These are phyloP conservation scores for Pseudocercospora cruenta DNA, from an alignment of 2,329 filamentous ascomycete genomes.

Conservation along the genomic window DNA sequence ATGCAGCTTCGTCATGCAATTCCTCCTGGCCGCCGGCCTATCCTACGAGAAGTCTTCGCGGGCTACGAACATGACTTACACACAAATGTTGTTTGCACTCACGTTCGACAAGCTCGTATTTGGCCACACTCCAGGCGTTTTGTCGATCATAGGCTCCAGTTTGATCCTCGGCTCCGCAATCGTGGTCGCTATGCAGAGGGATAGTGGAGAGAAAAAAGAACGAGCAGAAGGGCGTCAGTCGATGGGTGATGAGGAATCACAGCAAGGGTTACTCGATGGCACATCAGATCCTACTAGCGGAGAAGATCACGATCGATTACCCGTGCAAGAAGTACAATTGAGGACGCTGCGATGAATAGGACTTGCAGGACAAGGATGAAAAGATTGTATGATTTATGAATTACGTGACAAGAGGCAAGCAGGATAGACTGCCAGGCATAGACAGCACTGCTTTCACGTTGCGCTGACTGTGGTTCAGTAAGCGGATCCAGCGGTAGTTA, in stretches of 20 bases:
- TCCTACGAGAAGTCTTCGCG: conserved; percentile 68
- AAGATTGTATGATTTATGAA: neutral
- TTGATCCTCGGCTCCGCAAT: conserved; percentile 69
- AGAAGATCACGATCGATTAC: conserved; percentile 25
- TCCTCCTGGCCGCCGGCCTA: conserved; percentile 77
- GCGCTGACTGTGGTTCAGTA: neutral
- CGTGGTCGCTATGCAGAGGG: conserved; percentile 62
- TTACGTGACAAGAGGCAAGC: neutral
- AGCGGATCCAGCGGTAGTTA: neutral
- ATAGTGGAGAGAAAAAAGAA: conserved; percentile 14
- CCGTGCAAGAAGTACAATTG: neutral
- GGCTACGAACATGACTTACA: conserved; percentile 70
- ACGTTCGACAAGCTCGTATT: conserved; percentile 67
- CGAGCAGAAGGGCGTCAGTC: conserved; percentile 8
- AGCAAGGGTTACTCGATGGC: conserved; percentile 27
- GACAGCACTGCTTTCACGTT: neutral
- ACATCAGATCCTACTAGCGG: conserved; percentile 21
- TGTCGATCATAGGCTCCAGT: conserved; percentile 64
- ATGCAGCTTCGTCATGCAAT: conserved; percentile 82
- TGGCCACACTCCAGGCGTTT: conserved; percentile 59
- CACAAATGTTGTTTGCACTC: conserved; percentile 71
- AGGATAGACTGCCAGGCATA: neutral
- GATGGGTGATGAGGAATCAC: conserved; percentile 31
- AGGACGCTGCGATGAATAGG: neutral
- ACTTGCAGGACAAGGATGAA: neutral